A percentile compares a stretch with the other conserved stretches of the same genome.
Evolutionary conservation across 2,329 filamentous ascomycete genomes (phyloP).

Genomic region (Fusarium domesticum): DNA sequence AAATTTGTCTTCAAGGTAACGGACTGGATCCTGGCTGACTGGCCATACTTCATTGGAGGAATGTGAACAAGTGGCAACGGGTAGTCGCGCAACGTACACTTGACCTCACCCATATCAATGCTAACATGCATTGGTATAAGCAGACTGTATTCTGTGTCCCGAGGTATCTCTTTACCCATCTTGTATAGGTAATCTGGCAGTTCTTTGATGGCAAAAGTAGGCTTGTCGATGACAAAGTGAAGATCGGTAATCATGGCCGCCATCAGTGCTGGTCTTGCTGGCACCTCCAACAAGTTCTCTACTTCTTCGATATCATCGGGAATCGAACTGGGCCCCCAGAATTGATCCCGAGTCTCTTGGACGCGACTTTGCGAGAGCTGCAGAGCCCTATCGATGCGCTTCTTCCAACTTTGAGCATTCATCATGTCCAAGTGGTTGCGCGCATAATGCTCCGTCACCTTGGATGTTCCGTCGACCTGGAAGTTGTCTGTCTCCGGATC

Average conservation of each 20-base stretch:
- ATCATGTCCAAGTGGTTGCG: constrained; percentile 70
- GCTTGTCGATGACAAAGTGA: constrained; percentile 83
- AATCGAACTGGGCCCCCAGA: constrained; percentile 78
- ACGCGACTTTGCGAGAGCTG: constrained; percentile 68
- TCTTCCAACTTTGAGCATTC: constrained; percentile 90
- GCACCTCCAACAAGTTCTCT: constrained; percentile 82
- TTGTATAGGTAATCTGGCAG: constrained; percentile 80
- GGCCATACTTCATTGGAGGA: constrained; percentile 73
- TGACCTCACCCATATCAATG: constrained; percentile 85
- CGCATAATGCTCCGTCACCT: constrained; percentile 73
- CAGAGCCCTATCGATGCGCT: constrained; percentile 77
- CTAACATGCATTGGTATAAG: constrained; percentile 87
- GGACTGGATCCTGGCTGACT: constrained; percentile 76
- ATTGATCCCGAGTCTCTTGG: constrained; percentile 72
- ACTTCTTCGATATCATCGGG: constrained; percentile 78
- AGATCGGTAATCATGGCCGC: constrained; percentile 78
- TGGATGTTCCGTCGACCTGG: constrained; percentile 67
- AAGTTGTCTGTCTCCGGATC: constrained; percentile 68
- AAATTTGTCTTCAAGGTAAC: constrained; percentile 86
- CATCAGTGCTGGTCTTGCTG: constrained; percentile 80
- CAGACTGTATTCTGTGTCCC: constrained; percentile 84
- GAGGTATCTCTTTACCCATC: constrained; percentile 95
- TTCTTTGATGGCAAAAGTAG: constrained; percentile 80
- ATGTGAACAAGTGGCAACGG: constrained; percentile 90
- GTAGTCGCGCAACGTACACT: constrained; percentile 86